Evolutionary conservation across 805 yeast genomes (phyloP).

Genomic region (Starmerella sp.): DNA sequence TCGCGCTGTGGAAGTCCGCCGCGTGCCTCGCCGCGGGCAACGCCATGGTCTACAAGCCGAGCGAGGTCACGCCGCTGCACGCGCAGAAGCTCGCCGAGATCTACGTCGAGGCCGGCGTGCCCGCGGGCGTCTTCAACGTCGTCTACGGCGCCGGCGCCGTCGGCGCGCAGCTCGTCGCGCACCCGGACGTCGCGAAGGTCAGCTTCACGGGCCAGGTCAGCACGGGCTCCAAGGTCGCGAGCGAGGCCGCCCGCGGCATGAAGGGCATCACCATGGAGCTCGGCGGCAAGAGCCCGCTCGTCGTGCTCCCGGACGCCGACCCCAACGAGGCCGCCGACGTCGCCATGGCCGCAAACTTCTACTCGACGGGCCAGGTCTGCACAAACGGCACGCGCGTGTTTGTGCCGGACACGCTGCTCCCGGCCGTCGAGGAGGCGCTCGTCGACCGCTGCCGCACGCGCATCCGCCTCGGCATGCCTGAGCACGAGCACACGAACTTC

Average conservation of each 20-base stretch:
- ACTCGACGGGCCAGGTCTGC: conserved; percentile 89
- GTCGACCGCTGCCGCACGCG: conserved; percentile 42
- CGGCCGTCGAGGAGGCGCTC: conserved; percentile 50
- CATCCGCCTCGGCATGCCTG: conserved; percentile 64
- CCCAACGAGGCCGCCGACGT: conserved; percentile 57
- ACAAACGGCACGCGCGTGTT: conserved; percentile 84
- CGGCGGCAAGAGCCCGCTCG: conserved; percentile 89
- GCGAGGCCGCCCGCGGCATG: conserved; percentile 53
- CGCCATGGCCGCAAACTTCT: conserved; percentile 69
- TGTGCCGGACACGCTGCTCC: conserved; percentile 71
- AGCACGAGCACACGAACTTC: conserved; percentile 57
- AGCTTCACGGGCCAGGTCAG: conserved; percentile 91
- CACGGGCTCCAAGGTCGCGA: conserved; percentile 69
- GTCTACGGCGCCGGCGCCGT: conserved; percentile 60
- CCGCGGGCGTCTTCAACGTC: conserved; percentile 62
- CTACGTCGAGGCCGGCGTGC: conserved; percentile 56
- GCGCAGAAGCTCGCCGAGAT: conserved; percentile 47
- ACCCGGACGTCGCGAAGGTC: conserved; percentile 58
- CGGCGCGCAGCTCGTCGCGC: conserved; percentile 50
- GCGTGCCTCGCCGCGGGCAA: conserved; percentile 76
- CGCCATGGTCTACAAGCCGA: conserved; percentile 55
- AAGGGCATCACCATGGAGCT: conserved; percentile 82
- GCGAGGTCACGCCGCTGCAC: conserved; percentile 64
- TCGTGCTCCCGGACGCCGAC: conserved; percentile 75
- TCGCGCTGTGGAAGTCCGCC: conserved; percentile 69